phyloP scores from a whole-genome alignment of 1,139 yeast genomes.

The Candida glucosophila region DNA sequence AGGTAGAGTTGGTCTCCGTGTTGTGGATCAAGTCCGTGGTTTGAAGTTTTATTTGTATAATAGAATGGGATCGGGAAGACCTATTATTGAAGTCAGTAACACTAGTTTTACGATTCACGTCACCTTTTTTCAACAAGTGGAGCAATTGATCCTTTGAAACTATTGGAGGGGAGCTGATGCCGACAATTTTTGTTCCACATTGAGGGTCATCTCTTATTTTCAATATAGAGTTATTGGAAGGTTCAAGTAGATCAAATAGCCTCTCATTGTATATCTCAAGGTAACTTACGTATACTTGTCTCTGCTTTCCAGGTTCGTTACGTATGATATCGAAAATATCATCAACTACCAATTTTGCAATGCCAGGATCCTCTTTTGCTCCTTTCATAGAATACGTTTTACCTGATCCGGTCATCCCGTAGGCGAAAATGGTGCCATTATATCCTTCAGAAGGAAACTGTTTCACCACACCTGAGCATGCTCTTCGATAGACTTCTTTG shows the following conservation, averaged over 20 bases:
- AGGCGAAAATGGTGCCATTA: slow-evolving; percentile 87
- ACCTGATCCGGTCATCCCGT: slow-evolving; percentile 96
- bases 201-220: slow-evolving; percentile 68
- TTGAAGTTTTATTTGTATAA: slow-evolving; percentile 60
- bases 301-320: slow-evolving; percentile 15
- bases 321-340: slow-evolving; percentile 52
- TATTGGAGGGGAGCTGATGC: slow-evolving; percentile 57
- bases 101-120: slow-evolving; percentile 67
- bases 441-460: slow-evolving; percentile 65
- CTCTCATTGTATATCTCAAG: slow-evolving; percentile 89
- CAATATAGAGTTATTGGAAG: slow-evolving; percentile 38
- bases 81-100: slow-evolving; percentile 83
- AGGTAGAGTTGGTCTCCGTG: slow-evolving; percentile 46
- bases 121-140: slow-evolving; percentile 58
- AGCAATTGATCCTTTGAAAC: slow-evolving; percentile 51
- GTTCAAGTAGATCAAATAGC: slow-evolving; percentile 60
- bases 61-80: slow-evolving; percentile 89
- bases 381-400: slow-evolving; percentile 92
- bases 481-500: slow-evolving; percentile 47
- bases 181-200: slow-evolving; percentile 71
- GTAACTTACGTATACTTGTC: slow-evolving; percentile 55
- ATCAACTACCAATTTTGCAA: slow-evolving; percentile 65
- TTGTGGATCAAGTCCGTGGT: slow-evolving; percentile 32
- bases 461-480: slow-evolving; percentile 56
- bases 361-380: slow-evolving; percentile 56